Conservation (phyloP, 352 stramenopile species). For the Phytophthora kernoviae region DNA sequence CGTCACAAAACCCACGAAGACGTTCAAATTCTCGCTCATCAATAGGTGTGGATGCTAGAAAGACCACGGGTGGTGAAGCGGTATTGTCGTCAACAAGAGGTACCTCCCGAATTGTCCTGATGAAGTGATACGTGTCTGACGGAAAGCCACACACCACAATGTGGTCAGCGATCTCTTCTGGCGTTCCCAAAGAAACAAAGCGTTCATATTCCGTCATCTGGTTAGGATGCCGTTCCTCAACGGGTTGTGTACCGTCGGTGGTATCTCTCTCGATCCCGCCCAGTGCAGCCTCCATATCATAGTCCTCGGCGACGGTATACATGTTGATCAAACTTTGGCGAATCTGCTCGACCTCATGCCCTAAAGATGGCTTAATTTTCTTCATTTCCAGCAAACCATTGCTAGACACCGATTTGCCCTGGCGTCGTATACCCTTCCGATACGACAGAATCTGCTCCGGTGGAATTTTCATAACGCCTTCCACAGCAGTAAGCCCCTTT, state of each 20-base stretch:
- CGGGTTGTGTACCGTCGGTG: conserved; percentile 1
- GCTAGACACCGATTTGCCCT: conserved; percentile 47
- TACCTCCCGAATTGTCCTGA: conserved; percentile 72
- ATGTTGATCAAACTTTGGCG: conserved; percentile 59
- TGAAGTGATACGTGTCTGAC: conserved; percentile 66
- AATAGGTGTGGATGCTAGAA: conserved; percentile 53
- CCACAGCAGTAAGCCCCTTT: conserved; percentile 56
- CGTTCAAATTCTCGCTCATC: conserved; percentile 62
- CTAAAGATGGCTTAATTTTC: conserved; percentile 64
- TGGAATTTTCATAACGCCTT: conserved; percentile 63
- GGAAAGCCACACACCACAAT: conserved; percentile 80
- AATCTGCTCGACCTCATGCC: conserved; percentile 64
- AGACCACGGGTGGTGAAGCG: conserved; percentile 56
- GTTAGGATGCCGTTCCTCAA: conserved; percentile 10
- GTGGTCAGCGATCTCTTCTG: conserved; percentile 46
- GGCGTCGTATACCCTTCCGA: conserved; percentile 69
- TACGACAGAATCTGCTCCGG: conserved; percentile 79
- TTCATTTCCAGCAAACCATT: conserved; percentile 41
- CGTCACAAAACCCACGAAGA: conserved; percentile 52
- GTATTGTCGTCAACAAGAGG: conserved; percentile 43
- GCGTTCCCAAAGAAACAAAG: conserved; percentile 50
- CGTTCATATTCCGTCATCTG: conserved; percentile 57
- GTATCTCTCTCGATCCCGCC: conserved; percentile 17
- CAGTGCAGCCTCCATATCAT: conserved; percentile 32
- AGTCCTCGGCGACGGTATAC: conserved; percentile 44